Percentiles rank a stretch among this genome's conserved stretches.
These are phyloP conservation scores for Ustilago esculenta DNA, from an alignment of 1,284 basidiomycete genomes.

Conservation along the genomic window DNA sequence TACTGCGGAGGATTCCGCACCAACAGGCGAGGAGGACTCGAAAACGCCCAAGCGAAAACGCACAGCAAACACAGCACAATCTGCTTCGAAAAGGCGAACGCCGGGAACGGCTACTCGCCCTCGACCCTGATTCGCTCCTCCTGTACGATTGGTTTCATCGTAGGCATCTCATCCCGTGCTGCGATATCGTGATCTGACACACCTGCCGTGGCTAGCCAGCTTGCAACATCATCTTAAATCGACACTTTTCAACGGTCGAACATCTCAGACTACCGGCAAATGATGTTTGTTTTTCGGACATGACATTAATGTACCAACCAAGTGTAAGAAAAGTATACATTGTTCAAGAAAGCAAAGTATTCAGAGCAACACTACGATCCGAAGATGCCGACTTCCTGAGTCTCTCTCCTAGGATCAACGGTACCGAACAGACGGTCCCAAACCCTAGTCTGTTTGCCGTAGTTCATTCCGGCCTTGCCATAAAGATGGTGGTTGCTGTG, in stretches of 20 bases:
- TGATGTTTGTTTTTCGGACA: too few species aligned
- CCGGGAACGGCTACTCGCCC: constrained; percentile 23
- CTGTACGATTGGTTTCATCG: too few species aligned
- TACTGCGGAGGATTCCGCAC: constrained; percentile 1
- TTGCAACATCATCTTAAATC: too few species aligned
- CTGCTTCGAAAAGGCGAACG: constrained; percentile 32
- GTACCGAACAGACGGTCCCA: constrained; percentile 66
- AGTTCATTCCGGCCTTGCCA: constrained; percentile 59
- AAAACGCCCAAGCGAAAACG: constrained; percentile 41
- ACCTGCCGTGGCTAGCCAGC: too few species aligned
- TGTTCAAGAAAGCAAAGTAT: too few species aligned
- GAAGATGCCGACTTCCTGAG: constrained; percentile 38
- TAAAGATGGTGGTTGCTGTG: constrained; percentile 66
- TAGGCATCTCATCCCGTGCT: too few species aligned
- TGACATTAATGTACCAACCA: background rate
- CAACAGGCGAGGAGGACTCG: constrained; percentile 9
- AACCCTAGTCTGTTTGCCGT: constrained; percentile 65
- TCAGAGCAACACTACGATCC: constrained; percentile 1
- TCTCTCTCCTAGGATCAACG: constrained; percentile 58
- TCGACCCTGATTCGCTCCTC: constrained; percentile 5
- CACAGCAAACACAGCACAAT: constrained; percentile 7
- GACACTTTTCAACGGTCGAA: too few species aligned
- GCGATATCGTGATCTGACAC: too few species aligned
- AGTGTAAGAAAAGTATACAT: background rate
- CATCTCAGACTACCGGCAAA: too few species aligned